These are phyloP conservation scores for Yamagishiella unicocca DNA, from an alignment of 139 green algal species.

Conservation along the genomic window DNA sequence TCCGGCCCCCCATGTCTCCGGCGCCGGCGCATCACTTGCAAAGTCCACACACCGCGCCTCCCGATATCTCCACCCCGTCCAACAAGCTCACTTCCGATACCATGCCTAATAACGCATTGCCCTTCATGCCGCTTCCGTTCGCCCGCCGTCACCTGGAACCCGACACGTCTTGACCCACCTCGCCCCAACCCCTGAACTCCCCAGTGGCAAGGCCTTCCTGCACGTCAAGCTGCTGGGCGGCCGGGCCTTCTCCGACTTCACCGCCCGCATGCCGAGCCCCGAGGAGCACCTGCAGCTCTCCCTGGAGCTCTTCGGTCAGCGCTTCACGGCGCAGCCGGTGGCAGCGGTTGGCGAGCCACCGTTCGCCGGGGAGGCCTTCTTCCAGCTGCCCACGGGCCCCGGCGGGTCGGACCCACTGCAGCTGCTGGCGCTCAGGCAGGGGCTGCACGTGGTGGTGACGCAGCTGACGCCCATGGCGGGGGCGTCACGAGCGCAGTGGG, in stretches of 20 bases:
- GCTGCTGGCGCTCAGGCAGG: constrained; percentile 53
- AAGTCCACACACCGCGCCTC: too few relatives aligned
- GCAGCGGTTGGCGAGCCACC: constrained; percentile 34
- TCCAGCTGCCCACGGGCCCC: constrained; percentile 12
- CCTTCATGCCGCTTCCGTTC: too few relatives aligned
- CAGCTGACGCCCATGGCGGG: constrained; percentile 25
- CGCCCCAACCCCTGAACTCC: too few relatives aligned
- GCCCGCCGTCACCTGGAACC: too few relatives aligned
- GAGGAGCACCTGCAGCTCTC: constrained; percentile 41
- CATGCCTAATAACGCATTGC: too few relatives aligned
- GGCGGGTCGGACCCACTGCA: constrained; percentile 37
- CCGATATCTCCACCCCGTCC: too few relatives aligned
- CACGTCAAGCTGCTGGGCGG: constrained; percentile 50
- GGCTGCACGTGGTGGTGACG: constrained; percentile 49
- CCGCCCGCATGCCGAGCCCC: background rate
- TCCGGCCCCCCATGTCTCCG: too few relatives aligned
- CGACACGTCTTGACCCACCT: too few relatives aligned
- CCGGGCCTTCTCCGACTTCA: constrained; percentile 41
- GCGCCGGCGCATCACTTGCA: too few relatives aligned
- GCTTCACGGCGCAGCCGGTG: constrained; percentile 29
- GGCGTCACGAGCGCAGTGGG: background rate
- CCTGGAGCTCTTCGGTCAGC: constrained; percentile 61
- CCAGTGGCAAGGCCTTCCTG: constrained; percentile 22
- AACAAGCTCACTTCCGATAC: too few relatives aligned
- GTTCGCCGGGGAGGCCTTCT: constrained; percentile 46